Evolutionary conservation across 1,139 yeast genomes (phyloP).

Genomic region (Yamadazyma atlantica): DNA sequence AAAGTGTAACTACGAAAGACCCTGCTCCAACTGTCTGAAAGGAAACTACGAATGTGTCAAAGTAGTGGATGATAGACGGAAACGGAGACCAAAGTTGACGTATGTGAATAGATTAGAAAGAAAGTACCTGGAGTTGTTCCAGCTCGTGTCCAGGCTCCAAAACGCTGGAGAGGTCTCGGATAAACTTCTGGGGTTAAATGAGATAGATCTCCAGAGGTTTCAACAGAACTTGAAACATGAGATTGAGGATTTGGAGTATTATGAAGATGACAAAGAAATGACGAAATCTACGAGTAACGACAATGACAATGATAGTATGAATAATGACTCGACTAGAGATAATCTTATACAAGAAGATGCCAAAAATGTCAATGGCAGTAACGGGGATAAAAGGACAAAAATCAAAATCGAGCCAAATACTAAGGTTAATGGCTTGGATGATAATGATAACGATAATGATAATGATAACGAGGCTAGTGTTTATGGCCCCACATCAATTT

Average conservation of each 20-base stretch:
- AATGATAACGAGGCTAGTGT: conserved; percentile 29
- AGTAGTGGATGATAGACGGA: conserved; percentile 52
- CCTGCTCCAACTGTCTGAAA: conserved; percentile 51
- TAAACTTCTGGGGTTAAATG: neutral
- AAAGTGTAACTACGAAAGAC: conserved; percentile 50
- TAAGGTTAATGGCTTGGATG: conserved; percentile 5
- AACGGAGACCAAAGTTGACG: conserved; percentile 50
- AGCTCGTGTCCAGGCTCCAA: neutral
- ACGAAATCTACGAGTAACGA: conserved; percentile 10
- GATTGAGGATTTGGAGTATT: neutral
- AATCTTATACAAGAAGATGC: conserved; percentile 16
- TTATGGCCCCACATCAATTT: conserved; percentile 54
- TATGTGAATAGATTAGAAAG: conserved; percentile 44
- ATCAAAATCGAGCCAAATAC: conserved; percentile 3
- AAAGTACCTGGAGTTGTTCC: conserved; percentile 24
- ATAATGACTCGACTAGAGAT: conserved; percentile 12
- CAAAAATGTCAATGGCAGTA: conserved; percentile 12
- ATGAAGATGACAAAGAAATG: conserved; percentile 21
- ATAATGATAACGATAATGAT: conserved; percentile 15
- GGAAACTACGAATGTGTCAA: conserved; percentile 48
- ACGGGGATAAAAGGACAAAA: neutral
- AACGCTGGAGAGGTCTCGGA: neutral
- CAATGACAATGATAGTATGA: conserved; percentile 26
- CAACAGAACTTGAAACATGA: neutral
- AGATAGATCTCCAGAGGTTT: neutral